Evolutionary conservation across 371 early-diverging fungal species (phyloP), one percentile per base, ranked within the genome.

Genomic region (Amoeboaphelidium protococcarum): DNA sequence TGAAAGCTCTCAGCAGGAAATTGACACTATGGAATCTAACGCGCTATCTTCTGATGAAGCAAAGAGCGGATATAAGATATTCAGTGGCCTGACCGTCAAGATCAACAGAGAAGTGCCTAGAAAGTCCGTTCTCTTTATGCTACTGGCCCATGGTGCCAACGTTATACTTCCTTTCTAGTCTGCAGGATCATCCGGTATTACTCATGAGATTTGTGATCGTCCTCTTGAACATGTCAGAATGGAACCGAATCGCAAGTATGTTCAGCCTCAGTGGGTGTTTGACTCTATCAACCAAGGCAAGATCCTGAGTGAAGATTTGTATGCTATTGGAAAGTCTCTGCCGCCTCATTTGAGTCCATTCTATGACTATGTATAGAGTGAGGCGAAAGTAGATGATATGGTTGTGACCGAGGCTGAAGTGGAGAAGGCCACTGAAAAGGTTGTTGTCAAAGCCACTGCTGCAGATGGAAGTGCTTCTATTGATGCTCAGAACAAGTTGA

Each of bases 181-280:
- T 2, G 85, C 78, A 54, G 67, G 65, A 40, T 83, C 88, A 55
- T 66, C 73, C 13, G 63, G 69, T 6, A 82, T 95, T 58, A 86
- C 83, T 0, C 76, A 83, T 54, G 82, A 86, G 53, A 71, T 95
- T 50, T 62, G 72, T 25, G 95, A 95, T 64, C 76, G 91, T 26
- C 89, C 90, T 23, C 54, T 52, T 20, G 26, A 51, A 25, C 16
- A 4, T 10, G 16, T 24, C 16, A 44, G 26, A 20, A 46, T 25
- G 12, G n/a, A 23, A 12, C 3, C 57, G 3, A 42, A 44, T 16
- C n/a, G 90, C 54, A 65, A 63, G n/a, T 91, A 85, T 54, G 69
- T 92, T 24, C 96, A 92, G 63, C 96, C 96, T n/a, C 96, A 95
- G 60, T 95, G 91, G 91, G 68, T 88, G 3, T 90, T 80, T 54